These are phyloP conservation scores for Neurospora tetraspora DNA, from an alignment of 495 filamentous ascomycete genomes.

Conservation along the genomic window DNA sequence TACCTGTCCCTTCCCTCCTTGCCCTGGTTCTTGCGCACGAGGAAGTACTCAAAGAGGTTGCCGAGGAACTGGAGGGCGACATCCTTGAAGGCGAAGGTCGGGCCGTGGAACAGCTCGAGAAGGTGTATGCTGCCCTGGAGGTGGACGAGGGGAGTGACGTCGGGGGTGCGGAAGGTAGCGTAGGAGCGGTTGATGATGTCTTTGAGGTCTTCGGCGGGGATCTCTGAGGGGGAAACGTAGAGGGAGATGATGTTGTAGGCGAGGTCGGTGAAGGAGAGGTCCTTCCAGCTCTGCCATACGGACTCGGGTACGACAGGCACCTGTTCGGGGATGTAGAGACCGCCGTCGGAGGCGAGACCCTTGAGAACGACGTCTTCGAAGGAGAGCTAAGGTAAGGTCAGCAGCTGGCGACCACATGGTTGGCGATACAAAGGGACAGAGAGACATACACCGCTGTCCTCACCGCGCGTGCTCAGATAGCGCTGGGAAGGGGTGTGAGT, in stretches of 20 bases:
- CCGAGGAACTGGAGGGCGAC: slow-evolving; percentile 84
- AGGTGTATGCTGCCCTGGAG: slow-evolving; percentile 67
- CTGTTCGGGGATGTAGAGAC: slow-evolving; percentile 81
- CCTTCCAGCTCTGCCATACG: slow-evolving; percentile 60
- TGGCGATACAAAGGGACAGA: not conserved
- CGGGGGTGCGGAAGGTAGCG: slow-evolving; percentile 68
- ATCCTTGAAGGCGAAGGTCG: slow-evolving; percentile 92
- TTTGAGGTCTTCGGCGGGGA: slow-evolving; percentile 68
- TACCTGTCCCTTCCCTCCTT: slow-evolving; percentile 64
- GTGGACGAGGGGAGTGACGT: slow-evolving; percentile 63
- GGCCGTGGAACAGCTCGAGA: slow-evolving; percentile 96
- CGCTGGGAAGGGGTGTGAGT: slow-evolving; percentile 57
- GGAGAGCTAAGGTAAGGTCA: slow-evolving; percentile 50
- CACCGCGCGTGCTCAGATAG: slow-evolving; percentile 74
- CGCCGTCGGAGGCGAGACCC: slow-evolving; percentile 79
- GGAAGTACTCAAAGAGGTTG: slow-evolving; percentile 94
- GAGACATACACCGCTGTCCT: slow-evolving; percentile 59
- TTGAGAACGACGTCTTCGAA: slow-evolving; percentile 90
- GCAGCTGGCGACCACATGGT: not conserved
- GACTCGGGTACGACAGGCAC: slow-evolving; percentile 50
- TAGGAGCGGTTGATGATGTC: slow-evolving; percentile 73
- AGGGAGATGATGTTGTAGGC: slow-evolving; percentile 66
- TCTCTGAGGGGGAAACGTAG: slow-evolving; percentile 75
- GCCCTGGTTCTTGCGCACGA: slow-evolving; percentile 68
- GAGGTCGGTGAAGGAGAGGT: slow-evolving; percentile 68